A percentile compares a stretch with the other conserved stretches of the same genome.
These are phyloP conservation scores for Elaeis oleifera DNA, from an alignment of 202 grass and related monocot species.

Conservation along the genomic window DNA sequence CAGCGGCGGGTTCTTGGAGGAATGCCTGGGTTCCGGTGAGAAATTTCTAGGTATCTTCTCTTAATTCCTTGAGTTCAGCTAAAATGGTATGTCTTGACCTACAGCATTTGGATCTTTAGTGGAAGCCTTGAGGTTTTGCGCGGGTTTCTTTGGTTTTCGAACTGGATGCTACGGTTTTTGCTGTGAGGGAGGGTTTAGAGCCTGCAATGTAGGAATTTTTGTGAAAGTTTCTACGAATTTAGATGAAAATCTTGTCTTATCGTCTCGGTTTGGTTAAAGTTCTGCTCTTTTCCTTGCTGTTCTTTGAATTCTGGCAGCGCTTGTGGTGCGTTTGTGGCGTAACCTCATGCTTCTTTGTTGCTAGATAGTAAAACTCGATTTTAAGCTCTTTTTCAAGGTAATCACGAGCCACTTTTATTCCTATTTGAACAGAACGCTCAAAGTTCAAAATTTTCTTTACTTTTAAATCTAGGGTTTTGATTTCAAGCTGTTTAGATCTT, in stretches of 20 bases:
- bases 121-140: too few species aligned
- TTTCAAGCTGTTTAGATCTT: too few species aligned
- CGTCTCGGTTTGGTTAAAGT: not conserved
- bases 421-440: too few species aligned
- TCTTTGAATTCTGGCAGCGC: not conserved
- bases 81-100: not conserved
- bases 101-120: not conserved
- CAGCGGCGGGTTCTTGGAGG: not conserved
- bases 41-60: slow-evolving; percentile 2
- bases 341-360: too few species aligned
- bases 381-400: too few species aligned
- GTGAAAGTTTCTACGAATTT: too few species aligned
- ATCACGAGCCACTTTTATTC: too few species aligned
- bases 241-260: not conserved
- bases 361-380: too few species aligned
- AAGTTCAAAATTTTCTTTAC: too few species aligned
- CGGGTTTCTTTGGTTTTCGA: too few species aligned
- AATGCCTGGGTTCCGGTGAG: not conserved
- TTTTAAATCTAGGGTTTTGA: too few species aligned
- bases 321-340: not conserved
- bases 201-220: not conserved
- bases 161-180: too few species aligned
- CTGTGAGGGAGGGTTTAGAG: not conserved
- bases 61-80: slow-evolving; percentile 2
- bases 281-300: not conserved